Conservation (phyloP, 495 filamentous ascomycete species). For the Podospora sp. region DNA sequence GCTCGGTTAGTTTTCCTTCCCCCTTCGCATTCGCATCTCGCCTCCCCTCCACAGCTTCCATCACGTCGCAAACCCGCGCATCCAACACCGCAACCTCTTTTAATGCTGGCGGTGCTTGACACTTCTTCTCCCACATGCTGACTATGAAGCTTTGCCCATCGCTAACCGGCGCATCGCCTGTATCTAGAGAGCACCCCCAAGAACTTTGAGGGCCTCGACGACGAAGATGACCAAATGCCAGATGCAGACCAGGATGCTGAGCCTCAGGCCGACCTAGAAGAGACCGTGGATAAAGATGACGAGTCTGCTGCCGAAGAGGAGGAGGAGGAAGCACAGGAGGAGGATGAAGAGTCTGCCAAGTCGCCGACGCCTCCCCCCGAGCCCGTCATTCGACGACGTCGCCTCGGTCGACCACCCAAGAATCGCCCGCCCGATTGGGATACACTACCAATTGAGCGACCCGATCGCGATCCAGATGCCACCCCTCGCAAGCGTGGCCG, state of each 20-base stretch:
- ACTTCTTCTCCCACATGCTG: background rate
- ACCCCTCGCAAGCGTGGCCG: conserved; percentile 67
- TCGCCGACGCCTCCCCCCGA: conserved; percentile 59
- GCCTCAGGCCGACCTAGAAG: conserved; percentile 31
- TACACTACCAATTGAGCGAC: conserved; percentile 56
- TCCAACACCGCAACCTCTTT: background rate
- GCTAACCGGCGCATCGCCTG: background rate
- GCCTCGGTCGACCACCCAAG: conserved; percentile 84
- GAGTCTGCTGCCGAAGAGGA: conserved; percentile 47
- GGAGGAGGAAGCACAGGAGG: conserved; percentile 36
- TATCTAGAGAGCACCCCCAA: conserved; percentile 54
- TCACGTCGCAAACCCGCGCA: background rate
- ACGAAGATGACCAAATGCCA: conserved; percentile 55
- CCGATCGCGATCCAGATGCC: conserved; percentile 56
- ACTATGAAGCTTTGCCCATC: background rate
- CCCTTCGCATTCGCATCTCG: background rate
- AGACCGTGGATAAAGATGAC: conserved; percentile 39
- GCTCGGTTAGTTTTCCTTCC: conserved; percentile 30
- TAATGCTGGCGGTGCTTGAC: background rate
- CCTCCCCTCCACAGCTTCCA: conserved; percentile 3
- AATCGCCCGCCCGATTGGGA: conserved; percentile 79
- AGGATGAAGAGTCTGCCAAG: conserved; percentile 50
- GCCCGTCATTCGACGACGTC: conserved; percentile 68
- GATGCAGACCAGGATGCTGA: conserved; percentile 49
- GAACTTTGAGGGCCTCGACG: conserved; percentile 50